Evolutionary conservation across 257 asterid species (phyloP), one percentile per base, ranked within the genome.

Genomic region (Echium plantagineum): DNA sequence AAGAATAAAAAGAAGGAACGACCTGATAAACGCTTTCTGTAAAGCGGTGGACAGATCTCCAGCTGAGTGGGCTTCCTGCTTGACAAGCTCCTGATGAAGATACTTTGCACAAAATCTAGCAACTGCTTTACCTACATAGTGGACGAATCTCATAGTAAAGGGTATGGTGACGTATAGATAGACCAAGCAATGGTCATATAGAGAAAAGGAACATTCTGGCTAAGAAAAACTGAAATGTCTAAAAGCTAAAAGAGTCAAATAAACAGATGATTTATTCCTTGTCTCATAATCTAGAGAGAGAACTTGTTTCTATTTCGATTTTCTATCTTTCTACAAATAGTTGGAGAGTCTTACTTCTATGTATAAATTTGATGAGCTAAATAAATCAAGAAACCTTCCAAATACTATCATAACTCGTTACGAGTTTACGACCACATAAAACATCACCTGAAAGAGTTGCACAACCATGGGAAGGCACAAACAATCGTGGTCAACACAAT

Each of bases 21-120:
- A 91, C 98, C 95, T 91, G 78, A 91, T 90, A 80, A 88, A 91
- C 60, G 97, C 74, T 69, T 74, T 74, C 72, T 60, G 85, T 62
- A 81, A 69, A 63, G 94, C 81, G 67, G 84, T 69, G 54, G 65
- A 74, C 42, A 84, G 75, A 72, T 85, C 96, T 52, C 95, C 94
- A 28, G 89, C 76, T 59, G 57, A 35, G 76, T 74, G 82, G 58
- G 95, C 94, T 77, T 85, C 95, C 63, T 80, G 71, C 61, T 73
- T 80, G 66, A 91, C 78, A 71, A 91, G 70, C 80, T 85, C 94
- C 57, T 77, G 82, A 63, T 91, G 98, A 70, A 91, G 98, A 81
- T 79, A 85, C 83, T 82, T 88, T 74, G 95, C 88, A 77, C 98
- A 91, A 74, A 88, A 91, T 69, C 67, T 82, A 69, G 98, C 85